These are phyloP conservation scores for Emergomyces orientalis DNA, from an alignment of 2,329 filamentous ascomycete species.

Conservation along the genomic window DNA sequence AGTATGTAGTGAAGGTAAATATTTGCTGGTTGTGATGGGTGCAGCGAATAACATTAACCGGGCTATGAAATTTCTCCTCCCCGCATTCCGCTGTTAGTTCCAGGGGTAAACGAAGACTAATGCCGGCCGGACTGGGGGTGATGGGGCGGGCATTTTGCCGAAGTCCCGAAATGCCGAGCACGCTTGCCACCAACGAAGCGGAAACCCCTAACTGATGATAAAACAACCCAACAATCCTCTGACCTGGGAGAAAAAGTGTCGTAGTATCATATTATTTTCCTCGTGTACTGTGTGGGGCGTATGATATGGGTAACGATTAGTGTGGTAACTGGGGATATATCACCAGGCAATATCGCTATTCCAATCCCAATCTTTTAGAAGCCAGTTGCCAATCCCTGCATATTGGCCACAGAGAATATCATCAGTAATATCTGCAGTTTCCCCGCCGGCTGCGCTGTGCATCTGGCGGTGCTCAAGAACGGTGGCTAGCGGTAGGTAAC, in stretches of 20 bases:
- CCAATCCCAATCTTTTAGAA: constrained; percentile 22
- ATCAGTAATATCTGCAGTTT: constrained; percentile 14
- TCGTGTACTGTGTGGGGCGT: background rate
- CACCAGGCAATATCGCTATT: constrained; percentile 17
- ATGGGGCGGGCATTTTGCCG: background rate
- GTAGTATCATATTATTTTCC: background rate
- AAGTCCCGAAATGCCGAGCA: constrained; percentile 3
- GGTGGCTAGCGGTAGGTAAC: constrained; percentile 20
- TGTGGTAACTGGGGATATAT: background rate
- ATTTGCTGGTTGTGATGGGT: background rate
- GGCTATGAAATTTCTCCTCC: background rate
- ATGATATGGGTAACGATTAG: background rate
- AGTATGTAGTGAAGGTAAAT: background rate
- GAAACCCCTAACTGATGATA: background rate
- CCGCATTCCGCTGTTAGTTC: background rate
- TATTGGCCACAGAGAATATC: constrained; percentile 21
- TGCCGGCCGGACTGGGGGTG: background rate
- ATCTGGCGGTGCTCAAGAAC: constrained; percentile 17
- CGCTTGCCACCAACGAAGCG: background rate
- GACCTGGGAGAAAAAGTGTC: background rate
- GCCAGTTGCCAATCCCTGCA: constrained; percentile 25
- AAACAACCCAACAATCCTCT: background rate
- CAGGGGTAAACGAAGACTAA: background rate
- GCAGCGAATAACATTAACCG: background rate
- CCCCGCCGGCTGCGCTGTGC: constrained; percentile 10